phyloP scores from a whole-genome alignment of 257 asterid species.

The Paraleonurus japonicus region DNA sequence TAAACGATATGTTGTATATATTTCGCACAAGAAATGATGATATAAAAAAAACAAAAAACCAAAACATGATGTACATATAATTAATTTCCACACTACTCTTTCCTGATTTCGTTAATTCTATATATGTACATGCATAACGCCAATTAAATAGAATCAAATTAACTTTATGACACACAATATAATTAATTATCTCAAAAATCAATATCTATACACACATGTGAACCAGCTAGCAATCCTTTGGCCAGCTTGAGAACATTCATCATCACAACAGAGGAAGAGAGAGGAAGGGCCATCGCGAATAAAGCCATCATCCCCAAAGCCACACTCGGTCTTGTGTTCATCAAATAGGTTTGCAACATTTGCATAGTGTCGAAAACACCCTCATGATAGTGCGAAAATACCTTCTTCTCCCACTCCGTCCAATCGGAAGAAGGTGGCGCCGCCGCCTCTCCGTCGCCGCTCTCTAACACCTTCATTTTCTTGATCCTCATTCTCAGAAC shows the following conservation, averaged over 20 bases:
- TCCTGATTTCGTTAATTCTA: too few relatives aligned
- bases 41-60: too few relatives aligned
- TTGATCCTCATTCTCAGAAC: constrained; percentile 61
- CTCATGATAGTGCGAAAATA: constrained; percentile 40
- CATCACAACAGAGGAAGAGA: constrained; percentile 39
- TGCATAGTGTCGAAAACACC: constrained; percentile 48
- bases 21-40: too few relatives aligned
- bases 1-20: too few relatives aligned
- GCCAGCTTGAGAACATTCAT: constrained; percentile 34
- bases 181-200: constrained; percentile 29
- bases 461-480: constrained; percentile 44
- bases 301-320: constrained; percentile 51
- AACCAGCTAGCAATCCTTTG: constrained; percentile 40
- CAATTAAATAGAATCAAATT: too few relatives aligned
- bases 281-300: constrained; percentile 38
- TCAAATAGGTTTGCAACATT: constrained; percentile 46
- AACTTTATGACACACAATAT: too few relatives aligned
- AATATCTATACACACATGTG: constrained; percentile 49
- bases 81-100: too few relatives aligned
- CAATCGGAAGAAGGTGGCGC: constrained; percentile 35
- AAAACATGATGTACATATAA: too few relatives aligned
- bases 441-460: not conserved
- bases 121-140: too few relatives aligned
- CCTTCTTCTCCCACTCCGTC: constrained; percentile 64
- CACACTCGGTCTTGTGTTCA: constrained; percentile 67